Percentiles rank a stretch among this genome's conserved stretches.
Evolutionary conservation across 352 stramenopile species (phyloP).

Genomic region (Phytopythium delawarense): DNA sequence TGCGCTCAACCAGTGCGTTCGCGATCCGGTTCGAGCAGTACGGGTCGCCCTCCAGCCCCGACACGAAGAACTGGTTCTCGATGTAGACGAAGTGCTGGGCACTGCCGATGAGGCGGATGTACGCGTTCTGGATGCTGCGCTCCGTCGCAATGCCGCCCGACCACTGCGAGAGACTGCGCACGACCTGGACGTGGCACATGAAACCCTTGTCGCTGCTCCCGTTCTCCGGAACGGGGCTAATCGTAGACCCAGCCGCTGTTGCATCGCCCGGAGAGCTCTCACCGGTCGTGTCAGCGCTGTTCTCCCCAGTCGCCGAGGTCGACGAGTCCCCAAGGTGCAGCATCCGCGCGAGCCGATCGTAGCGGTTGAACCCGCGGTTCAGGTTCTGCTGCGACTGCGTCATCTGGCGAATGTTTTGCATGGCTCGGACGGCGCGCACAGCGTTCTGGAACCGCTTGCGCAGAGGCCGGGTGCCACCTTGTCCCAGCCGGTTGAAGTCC

Average conservation of each 20-base stretch:
- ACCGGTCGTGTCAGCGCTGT: not conserved
- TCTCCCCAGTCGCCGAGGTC: not conserved
- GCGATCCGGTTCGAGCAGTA: constrained; percentile 77
- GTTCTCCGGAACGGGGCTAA: not conserved
- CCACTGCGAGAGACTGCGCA: constrained; percentile 81
- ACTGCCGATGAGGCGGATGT: constrained; percentile 84
- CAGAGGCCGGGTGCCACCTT: constrained; percentile 33
- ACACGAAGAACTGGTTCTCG: constrained; percentile 90
- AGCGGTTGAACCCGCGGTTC: constrained; percentile 39
- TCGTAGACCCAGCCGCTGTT: not conserved
- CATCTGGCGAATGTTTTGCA: constrained; percentile 27
- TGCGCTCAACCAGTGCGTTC: constrained; percentile 75
- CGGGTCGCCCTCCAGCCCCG: constrained; percentile 80
- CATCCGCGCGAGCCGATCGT: constrained; percentile 31
- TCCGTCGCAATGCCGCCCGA: constrained; percentile 76
- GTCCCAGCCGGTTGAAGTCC: constrained; percentile 43
- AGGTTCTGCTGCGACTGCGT: constrained; percentile 10
- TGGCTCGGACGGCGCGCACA: constrained; percentile 52
- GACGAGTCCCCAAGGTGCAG: constrained; percentile 11
- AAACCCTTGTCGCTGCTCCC: constrained; percentile 6
- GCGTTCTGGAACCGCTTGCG: constrained; percentile 61
- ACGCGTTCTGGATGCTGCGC: constrained; percentile 88
- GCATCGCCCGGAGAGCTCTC: not conserved
- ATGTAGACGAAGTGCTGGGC: constrained; percentile 92
- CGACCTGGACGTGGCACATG: constrained; percentile 45